Evolutionary conservation across 495 filamentous ascomycete genomes (phyloP), one percentile per base, ranked within the genome.

Genomic region (Apodospora peruviana): DNA sequence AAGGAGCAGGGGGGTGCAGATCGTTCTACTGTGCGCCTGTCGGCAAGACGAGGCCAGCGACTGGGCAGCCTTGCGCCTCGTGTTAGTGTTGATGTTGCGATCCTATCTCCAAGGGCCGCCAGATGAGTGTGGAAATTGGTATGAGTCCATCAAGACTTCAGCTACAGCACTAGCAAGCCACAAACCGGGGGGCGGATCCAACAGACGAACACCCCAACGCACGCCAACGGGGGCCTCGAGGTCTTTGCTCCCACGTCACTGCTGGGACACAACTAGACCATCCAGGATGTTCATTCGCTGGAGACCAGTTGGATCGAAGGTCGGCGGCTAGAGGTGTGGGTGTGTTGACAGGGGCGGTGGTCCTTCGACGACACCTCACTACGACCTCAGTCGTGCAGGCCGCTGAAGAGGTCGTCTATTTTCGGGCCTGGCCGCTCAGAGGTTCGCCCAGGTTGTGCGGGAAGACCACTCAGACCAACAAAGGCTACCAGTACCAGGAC

Each of bases 11-110:
- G 23, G 27, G 36, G 27, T 21, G 1, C 22, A 10, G 37, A 4
- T 16, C 0, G 27, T n/a, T n/a, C 16, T 43, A 32, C 34, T 27
- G 17, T 8, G 12, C 18, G 42, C 7, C 19, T 34, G 52, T 55
- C 52, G 52, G 46, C 52, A 54, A 50, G 46, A 41, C 41, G 37
- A 45, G 46, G 41, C 42, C 51, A 25, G 12, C 43, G 51, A 48
- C 34, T 55, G 52, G 45, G 40, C 38, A 29, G 42, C 42, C 23
- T 16, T 4, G n/a, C 22, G 43, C 35, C 42, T 9, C 49, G 34
- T 40, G 14, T 18, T 9, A n/a, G 32, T 45, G 45, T 17, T 48
- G 20, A 7, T 21, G 17, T 3, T 14, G 11, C 3, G 17, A 38
- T 16, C 2, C 20, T 9, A 14, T 23, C 7, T 35, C 32, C 11